Evolutionary conservation across 495 filamentous ascomycete species (phyloP), one percentile per base, ranked within the genome.

Genomic region (Penicillium egyptiacum): DNA sequence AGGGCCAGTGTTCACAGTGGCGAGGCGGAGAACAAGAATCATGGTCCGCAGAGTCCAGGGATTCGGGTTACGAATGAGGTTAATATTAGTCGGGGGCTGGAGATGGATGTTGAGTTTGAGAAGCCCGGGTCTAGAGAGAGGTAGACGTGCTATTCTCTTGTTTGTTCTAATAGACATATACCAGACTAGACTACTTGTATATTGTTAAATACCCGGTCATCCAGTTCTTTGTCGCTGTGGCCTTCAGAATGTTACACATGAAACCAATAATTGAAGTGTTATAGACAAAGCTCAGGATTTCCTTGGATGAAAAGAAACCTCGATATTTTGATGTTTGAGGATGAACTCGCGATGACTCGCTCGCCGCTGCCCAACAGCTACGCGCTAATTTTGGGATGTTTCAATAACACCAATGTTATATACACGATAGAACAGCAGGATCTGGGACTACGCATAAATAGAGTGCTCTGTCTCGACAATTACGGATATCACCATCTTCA

Each of bases 41-140:
- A 22, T 26, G 26, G 48, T 16, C 30, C 44, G 4, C 61, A 46
- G 39, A 23, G 46, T 42, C 60, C 60, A 22, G 63, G 66, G 1
- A 69, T 69, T 42, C 46, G 45, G 23, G 64, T 69, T 22, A 69
- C 64, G 14, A 67, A 67, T 57, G 64, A 67, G 47, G 35, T 67
- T 40, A 51, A 58, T 58, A 50, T 63, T 25, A 46, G 19, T 22
- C 39, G 17, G 9, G 40, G 1, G 5, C 12, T 44, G 10, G 43
- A 19, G 26, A 12, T 10, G 19, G 35, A 25, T 2, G 16, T 4
- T 9, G 40, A 31, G 33, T 4, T 35, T 30, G 53, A 35, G 4
- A 48, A 11, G 5, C 43, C 22, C 10, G 31, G 14, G 3, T 40
- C 16, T 28, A 39, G 33, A 11, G 20, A 28, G 17, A 28, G 33